phyloP scores from a whole-genome alignment of 176 grass and related monocot genomes.

The Ampelocalamus luodianensis region DNA sequence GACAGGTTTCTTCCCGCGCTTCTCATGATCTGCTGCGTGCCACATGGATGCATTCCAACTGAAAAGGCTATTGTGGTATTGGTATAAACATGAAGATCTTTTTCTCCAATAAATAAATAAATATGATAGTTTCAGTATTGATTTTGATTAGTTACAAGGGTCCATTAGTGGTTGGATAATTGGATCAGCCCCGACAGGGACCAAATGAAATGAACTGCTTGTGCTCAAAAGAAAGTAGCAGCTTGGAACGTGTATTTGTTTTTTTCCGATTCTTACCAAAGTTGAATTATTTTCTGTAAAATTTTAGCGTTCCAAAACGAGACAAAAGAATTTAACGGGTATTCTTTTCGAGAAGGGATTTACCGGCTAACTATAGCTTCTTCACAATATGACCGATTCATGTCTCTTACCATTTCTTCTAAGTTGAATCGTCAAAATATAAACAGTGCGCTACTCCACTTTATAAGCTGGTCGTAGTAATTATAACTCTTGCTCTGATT shows the following conservation, averaged over 20 bases:
- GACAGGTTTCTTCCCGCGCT: conserved; percentile 39
- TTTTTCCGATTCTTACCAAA: no score
- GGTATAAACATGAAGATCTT: neutral
- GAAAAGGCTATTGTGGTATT: neutral
- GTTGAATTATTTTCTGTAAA: no score
- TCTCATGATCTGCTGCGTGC: neutral
- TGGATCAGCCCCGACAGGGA: neutral
- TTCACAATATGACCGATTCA: no score
- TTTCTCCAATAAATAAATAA: neutral
- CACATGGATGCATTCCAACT: conserved; percentile 35
- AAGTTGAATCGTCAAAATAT: neutral
- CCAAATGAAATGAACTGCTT: neutral
- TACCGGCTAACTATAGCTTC: no score
- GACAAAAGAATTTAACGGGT: no score
- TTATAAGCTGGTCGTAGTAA: neutral
- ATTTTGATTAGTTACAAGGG: neutral
- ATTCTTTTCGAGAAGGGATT: no score
- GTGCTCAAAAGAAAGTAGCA: neutral
- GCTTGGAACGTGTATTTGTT: neutral
- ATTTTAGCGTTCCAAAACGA: no score
- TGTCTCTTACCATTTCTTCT: neutral
- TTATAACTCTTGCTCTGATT: neutral
- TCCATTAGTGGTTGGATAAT: neutral
- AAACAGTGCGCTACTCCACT: neutral
- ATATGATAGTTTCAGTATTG: neutral